A percentile compares a stretch with the other conserved stretches of the same genome.
Evolutionary conservation across 2,329 filamentous ascomycete genomes (phyloP).

Genomic region (Talaromyces sp.): DNA sequence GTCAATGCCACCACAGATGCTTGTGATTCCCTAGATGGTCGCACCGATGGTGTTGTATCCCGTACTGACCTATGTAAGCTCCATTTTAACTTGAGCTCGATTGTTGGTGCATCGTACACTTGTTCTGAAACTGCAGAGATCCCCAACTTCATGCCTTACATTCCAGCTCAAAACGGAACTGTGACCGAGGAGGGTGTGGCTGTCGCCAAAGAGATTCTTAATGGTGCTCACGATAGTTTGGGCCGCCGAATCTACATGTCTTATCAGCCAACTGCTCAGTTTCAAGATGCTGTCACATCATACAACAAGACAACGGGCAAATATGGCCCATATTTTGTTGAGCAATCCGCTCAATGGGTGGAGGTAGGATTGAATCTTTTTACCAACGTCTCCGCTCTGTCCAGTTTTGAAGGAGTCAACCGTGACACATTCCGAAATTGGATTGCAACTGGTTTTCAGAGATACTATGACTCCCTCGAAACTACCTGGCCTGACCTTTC

Average conservation of each 20-base stretch:
- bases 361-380: neutral
- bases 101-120: constrained; percentile 43
- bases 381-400: neutral
- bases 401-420: neutral
- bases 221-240: neutral
- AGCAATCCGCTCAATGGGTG: neutral
- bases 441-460: neutral
- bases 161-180: neutral
- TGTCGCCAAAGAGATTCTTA: neutral
- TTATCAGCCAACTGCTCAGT: neutral
- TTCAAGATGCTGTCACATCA: neutral
- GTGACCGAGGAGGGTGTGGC: neutral
- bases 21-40: constrained; percentile 60
- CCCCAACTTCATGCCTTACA: too few species aligned
- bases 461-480: neutral
- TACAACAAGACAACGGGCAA: neutral
- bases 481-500: constrained; percentile 1
- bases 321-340: too few species aligned
- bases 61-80: constrained; percentile 53
- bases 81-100: constrained; percentile 50
- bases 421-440: neutral
- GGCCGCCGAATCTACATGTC: constrained; percentile 1
- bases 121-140: neutral
- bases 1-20: constrained; percentile 58
- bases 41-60: constrained; percentile 57